phyloP scores from a whole-genome alignment of 176 grass and related monocot species.

The Cymbopogon citratus region DNA sequence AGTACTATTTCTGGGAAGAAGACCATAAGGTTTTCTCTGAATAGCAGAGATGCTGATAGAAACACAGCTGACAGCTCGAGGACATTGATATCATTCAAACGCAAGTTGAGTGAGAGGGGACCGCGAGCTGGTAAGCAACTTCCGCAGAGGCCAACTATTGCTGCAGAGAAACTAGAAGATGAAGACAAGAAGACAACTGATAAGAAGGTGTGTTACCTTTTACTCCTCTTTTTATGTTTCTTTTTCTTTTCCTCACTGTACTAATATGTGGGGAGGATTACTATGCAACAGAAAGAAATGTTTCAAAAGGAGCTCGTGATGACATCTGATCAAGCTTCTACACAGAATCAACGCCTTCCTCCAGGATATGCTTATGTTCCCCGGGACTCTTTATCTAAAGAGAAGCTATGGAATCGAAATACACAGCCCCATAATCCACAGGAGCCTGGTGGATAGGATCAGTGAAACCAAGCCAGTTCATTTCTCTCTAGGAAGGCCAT shows the following conservation, averaged over 20 bases:
- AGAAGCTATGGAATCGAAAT: slow-evolving; percentile 46
- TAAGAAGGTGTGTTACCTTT: slow-evolving; percentile 47
- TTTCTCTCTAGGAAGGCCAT: slow-evolving; percentile 23
- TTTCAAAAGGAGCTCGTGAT: slow-evolving; percentile 86
- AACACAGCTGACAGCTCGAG: slow-evolving; percentile 78
- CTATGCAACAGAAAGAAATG: slow-evolving; percentile 54
- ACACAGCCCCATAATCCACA: slow-evolving; percentile 49
- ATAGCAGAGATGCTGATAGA: slow-evolving; percentile 53
- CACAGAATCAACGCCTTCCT: slow-evolving; percentile 86
- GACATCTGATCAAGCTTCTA: slow-evolving; percentile 90
- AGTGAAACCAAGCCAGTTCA: slow-evolving; percentile 29
- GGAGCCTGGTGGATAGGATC: slow-evolving; percentile 77
- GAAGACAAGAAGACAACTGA: slow-evolving; percentile 61
- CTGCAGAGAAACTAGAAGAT: slow-evolving; percentile 51
- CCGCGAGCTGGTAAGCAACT: slow-evolving; percentile 77
- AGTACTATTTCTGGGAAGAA: slow-evolving; percentile 85
- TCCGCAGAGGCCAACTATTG: slow-evolving; percentile 42
- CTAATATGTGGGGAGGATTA: slow-evolving; percentile 22
- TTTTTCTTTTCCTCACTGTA: slow-evolving; percentile 4
- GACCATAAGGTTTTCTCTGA: slow-evolving; percentile 60
- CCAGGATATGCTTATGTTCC: slow-evolving; percentile 92
- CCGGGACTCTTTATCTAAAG: slow-evolving; percentile 87
- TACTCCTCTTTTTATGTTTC: slow-evolving; percentile 12
- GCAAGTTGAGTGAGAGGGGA: slow-evolving; percentile 67
- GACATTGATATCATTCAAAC: slow-evolving; percentile 72